Conservation (phyloP, 2,329 filamentous ascomycete genomes). For the Arthrobotrys sinensis region DNA sequence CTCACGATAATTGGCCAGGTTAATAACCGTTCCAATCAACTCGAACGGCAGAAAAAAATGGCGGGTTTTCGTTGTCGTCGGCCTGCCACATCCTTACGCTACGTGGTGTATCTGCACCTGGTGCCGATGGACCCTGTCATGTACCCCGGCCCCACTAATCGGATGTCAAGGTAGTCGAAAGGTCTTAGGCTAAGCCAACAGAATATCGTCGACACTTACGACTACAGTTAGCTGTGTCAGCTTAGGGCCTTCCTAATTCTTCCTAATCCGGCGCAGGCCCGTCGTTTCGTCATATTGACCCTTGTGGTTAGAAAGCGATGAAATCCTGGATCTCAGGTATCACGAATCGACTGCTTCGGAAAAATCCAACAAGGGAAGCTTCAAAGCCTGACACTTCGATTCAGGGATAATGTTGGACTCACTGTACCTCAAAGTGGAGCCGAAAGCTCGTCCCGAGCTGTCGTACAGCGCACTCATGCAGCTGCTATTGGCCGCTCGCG, state of each 20-base stretch:
- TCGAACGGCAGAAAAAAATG: conserved; percentile 1
- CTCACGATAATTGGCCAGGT: not conserved
- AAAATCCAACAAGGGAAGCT: not conserved
- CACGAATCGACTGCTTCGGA: not conserved
- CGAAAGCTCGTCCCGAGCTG: conserved; percentile 21
- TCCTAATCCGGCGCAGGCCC: not conserved
- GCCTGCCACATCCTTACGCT: conserved; percentile 19
- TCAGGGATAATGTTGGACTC: not conserved
- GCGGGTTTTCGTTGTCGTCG: conserved; percentile 6
- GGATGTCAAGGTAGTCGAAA: too few relatives aligned
- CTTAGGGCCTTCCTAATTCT: conserved; percentile 15
- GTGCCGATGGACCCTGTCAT: conserved; percentile 17
- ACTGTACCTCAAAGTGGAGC: conserved; percentile 2
- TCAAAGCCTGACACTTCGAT: conserved; percentile 3
- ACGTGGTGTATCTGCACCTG: conserved; percentile 18
- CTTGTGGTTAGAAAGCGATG: conserved; percentile 17
- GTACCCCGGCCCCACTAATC: not conserved
- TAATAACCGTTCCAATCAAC: not conserved
- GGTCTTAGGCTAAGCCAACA: not conserved
- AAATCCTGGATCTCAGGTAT: conserved; percentile 1
- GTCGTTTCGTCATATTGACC: conserved; percentile 10
- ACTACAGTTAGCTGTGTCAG: not conserved
- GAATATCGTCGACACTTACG: conserved; percentile 19
- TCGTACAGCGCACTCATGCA: conserved; percentile 22
- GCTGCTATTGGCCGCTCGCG: not conserved